phyloP scores from a whole-genome alignment of 2,329 filamentous ascomycete species.

The Didymella exigua region DNA sequence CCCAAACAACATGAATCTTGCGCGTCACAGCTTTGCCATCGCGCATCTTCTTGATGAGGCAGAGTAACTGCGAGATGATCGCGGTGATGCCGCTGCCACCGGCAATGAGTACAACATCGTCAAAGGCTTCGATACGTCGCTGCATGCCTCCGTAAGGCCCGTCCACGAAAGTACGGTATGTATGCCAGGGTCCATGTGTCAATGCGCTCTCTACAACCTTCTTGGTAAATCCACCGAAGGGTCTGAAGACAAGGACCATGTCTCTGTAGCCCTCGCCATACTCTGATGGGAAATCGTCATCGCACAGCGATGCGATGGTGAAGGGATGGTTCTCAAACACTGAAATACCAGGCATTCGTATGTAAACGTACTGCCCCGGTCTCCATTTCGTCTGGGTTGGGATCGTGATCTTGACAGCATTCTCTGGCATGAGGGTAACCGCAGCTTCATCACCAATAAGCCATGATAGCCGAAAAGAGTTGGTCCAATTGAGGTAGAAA shows the following conservation, averaged over 20 bases:
- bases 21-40: conserved; percentile 93
- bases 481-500: conserved; percentile 88
- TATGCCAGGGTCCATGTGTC: conserved; percentile 86
- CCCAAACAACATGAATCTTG: conserved; percentile 91
- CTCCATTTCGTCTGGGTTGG: conserved; percentile 92
- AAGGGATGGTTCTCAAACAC: conserved; percentile 94
- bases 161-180: conserved; percentile 89
- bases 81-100: conserved; percentile 95
- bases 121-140: conserved; percentile 85
- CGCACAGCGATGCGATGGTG: conserved; percentile 90
- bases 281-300: conserved; percentile 88
- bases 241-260: conserved; percentile 88
- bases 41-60: conserved; percentile 95
- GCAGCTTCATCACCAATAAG: conserved; percentile 90
- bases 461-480: conserved; percentile 78
- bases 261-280: conserved; percentile 89
- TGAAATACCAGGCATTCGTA: conserved; percentile 91
- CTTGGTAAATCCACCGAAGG: conserved; percentile 87
- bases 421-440: conserved; percentile 86
- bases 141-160: conserved; percentile 96
- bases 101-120: conserved; percentile 90
- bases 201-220: conserved; percentile 82
- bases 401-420: conserved; percentile 94
- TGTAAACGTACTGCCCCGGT: conserved; percentile 92
- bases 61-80: conserved; percentile 85